Base-by-base conservation (phyloP, 2,329 filamentous ascomycete genomes). In the Xylariaceae sp. region DNA sequence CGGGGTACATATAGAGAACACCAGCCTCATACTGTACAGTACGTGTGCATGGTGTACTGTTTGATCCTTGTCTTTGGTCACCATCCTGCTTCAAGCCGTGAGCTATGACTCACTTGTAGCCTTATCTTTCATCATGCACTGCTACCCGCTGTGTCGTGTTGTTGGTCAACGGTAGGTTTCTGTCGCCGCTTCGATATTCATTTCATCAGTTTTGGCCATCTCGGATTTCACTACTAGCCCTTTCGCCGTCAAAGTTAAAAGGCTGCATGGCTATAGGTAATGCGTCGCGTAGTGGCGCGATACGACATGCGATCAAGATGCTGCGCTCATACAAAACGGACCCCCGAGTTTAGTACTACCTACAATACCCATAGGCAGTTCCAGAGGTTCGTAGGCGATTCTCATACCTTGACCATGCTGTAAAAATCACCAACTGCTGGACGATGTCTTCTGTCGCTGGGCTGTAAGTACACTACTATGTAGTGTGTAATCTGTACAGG, bases 71-170 rank as follows among this genome's bases (percentile, higher is more conserved):
- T 11, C 35, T 37, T 11, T 11, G 8, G 35, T 37, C 35, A 37
- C 12, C 35, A 37, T 37, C 54, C 45, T 56, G 47, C 56, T 51
- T 45, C 31, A 48, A 51, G 56, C 54, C 43, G 54, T 54, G 52
- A 40, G 46, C 31, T 64, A 65, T 67, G 65, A 67, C 64, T 67
- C 65, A 66, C 54, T 61, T 52, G 57, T 50, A 58, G 57, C 59
- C 59, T 60, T 56, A 62, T 57, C 42, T 50, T 57, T 60, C 40
- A 19, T 19, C 19, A 55, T 60, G 57, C 57, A 55, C 39, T 53
- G 35, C 50, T 37, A 37, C 35, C 35, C 12, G 35, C 12, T 31
- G 49, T 53, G 40, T 53, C 50, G 35, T 51, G 29, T 41, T 47
- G 41, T 19, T 48, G 51, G 51, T 43, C 53, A 53, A 52, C 26